These are phyloP conservation scores for Candida coleopterorum DNA, from an alignment of 805 yeast species.

Conservation along the genomic window DNA sequence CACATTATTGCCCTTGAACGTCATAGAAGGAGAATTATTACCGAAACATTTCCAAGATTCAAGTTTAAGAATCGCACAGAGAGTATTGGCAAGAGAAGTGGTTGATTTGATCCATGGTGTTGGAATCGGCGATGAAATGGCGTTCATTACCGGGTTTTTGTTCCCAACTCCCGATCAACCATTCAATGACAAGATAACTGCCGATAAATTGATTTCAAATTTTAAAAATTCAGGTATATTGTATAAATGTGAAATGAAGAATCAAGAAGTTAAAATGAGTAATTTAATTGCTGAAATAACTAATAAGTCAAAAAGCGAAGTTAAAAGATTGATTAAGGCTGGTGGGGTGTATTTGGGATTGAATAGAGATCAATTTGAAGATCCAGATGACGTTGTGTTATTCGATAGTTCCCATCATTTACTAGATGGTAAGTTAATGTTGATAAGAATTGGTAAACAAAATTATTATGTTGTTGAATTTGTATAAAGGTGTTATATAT, in stretches of 20 bases:
- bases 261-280: slow-evolving; percentile 35
- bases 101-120: slow-evolving; percentile 84
- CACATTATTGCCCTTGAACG: slow-evolving; percentile 65
- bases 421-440: slow-evolving; percentile 55
- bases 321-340: slow-evolving; percentile 54
- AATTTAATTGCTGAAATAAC: slow-evolving; percentile 46
- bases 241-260: background rate
- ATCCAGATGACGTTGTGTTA: slow-evolving; percentile 46
- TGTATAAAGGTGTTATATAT: slow-evolving; percentile 3
- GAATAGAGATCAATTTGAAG: slow-evolving; percentile 46
- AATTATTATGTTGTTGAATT: slow-evolving; percentile 55
- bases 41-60: slow-evolving; percentile 52
- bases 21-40: slow-evolving; percentile 50
- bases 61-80: slow-evolving; percentile 68
- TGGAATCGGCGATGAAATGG: slow-evolving; percentile 67
- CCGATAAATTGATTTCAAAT: slow-evolving; percentile 48
- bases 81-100: slow-evolving; percentile 74
- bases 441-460: slow-evolving; percentile 73
- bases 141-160: slow-evolving; percentile 59
- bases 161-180: slow-evolving; percentile 55
- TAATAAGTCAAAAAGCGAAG: slow-evolving; percentile 51
- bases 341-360: slow-evolving; percentile 76
- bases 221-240: slow-evolving; percentile 58
- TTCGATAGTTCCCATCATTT: slow-evolving; percentile 44
- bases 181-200: slow-evolving; percentile 40